Percentiles rank a stretch among this genome's conserved stretches.
phyloP scores from a whole-genome alignment of 805 yeast species.

The Starmera dryadoides region DNA sequence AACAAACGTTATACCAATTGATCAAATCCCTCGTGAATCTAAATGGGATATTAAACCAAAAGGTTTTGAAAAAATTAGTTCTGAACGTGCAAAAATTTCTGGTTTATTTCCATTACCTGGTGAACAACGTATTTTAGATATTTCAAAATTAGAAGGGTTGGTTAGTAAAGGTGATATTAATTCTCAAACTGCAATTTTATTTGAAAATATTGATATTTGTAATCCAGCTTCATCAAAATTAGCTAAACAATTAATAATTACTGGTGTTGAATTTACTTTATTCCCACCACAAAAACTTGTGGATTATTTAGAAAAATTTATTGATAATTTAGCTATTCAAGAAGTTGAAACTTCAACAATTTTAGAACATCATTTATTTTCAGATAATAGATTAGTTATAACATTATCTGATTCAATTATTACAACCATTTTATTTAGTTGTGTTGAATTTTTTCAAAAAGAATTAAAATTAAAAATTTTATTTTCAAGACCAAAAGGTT shows the following conservation, averaged over 20 bases:
- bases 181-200: slow-evolving; percentile 24
- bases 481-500: slow-evolving; percentile 39
- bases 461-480: slow-evolving; percentile 23
- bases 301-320: slow-evolving; percentile 36
- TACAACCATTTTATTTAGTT: slow-evolving; percentile 47
- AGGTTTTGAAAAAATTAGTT: slow-evolving; percentile 67
- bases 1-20: slow-evolving; percentile 36
- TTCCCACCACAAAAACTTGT: slow-evolving; percentile 31
- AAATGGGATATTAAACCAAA: slow-evolving; percentile 68
- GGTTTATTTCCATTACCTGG: slow-evolving; percentile 79
- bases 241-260: slow-evolving; percentile 20
- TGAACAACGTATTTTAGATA: slow-evolving; percentile 31
- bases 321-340: slow-evolving; percentile 36
- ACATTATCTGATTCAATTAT: slow-evolving; percentile 42
- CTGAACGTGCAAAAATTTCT: slow-evolving; percentile 70
- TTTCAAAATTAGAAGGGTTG: slow-evolving; percentile 23
- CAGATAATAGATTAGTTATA: slow-evolving; percentile 34
- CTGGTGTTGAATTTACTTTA: slow-evolving; percentile 23
- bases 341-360: slow-evolving; percentile 30
- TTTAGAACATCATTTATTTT: slow-evolving; percentile 24
- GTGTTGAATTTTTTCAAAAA: slow-evolving; percentile 30
- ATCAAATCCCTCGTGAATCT: slow-evolving; percentile 42
- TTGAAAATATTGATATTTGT: slow-evolving; percentile 22
- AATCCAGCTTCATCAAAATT: slow-evolving; percentile 20
- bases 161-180: slow-evolving; percentile 22